Conservation (phyloP, 2,329 filamentous ascomycete genomes). For the Pseudogymnoascus pannorum region DNA sequence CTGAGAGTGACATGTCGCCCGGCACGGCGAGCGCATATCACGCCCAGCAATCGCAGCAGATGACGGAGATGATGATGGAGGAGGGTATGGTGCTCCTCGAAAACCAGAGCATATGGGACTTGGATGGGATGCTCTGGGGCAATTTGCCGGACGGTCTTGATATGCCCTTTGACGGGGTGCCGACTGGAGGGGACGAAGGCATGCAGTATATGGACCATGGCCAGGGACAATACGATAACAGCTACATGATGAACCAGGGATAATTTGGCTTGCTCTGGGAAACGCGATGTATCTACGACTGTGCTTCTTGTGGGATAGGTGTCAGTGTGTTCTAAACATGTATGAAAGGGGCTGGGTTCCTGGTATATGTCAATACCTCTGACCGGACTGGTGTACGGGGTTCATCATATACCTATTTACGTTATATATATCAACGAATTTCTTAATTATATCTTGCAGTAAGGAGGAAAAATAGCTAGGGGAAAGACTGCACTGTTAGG, state of each 20-base stretch:
- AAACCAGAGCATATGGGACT: conserved; percentile 48
- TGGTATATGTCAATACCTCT: background rate
- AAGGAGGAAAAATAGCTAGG: background rate
- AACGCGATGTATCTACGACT: background rate
- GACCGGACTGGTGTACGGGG: background rate
- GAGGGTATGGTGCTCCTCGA: conserved; percentile 48
- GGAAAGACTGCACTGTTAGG: background rate
- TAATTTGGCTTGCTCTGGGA: background rate
- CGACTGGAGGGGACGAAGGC: conserved; percentile 3
- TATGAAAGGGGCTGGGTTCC: background rate
- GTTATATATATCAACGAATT: background rate
- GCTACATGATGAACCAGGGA: conserved; percentile 3
- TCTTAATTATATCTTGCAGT: background rate
- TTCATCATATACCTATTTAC: background rate
- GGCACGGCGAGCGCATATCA: conserved; percentile 24
- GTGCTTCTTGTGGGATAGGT: background rate
- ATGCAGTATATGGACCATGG: background rate
- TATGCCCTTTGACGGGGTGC: conserved; percentile 27
- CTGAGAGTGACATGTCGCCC: conserved; percentile 14
- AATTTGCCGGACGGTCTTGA: conserved; percentile 33
- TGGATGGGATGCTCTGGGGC: conserved; percentile 50
- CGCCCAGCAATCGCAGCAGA: conserved; percentile 33
- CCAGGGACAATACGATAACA: background rate
- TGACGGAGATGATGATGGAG: conserved; percentile 40
- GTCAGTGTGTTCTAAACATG: background rate